Evolutionary conservation across 75 land plant species (phyloP), one percentile per base, ranked within the genome.

Genomic region (Azolla pinnata): DNA sequence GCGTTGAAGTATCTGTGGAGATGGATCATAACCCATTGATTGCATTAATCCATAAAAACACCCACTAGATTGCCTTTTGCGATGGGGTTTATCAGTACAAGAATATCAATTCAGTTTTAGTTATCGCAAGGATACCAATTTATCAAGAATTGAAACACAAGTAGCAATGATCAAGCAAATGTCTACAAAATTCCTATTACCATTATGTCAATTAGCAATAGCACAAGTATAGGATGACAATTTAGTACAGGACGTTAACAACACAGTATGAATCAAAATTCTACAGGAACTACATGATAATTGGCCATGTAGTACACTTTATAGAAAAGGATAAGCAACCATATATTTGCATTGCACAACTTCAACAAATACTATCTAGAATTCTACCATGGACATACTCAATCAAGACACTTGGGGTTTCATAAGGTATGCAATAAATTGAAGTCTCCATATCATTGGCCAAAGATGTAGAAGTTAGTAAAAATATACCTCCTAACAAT

Each of bases 361-460:
- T 46, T 4, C 49, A 46, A 46, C 10, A 3, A n/a, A 4, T 18
- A 4, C 4, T 46, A 46, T 46, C 49, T 46, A 46, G 10, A 46
- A 46, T 14, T 4, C 17, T 46, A 46, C 14, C 49, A 46, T 46
- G 49, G 17, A 18, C 49, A 46, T 46, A 2, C 17, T 17, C 2
- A 18, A 46, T 46, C 49, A 4, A 17, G 49, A 18, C 49, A 46
- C 17, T 17, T 46, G 2, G 49, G 17, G 4, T 46, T 17, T 46
- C 49, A 46, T 46, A 46, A 46, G 17, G 49, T 52, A 25, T 52
- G 25, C 29, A 25, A 52, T 4, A 52, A 46, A 14, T 1, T 52
- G 2, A 23, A 14, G 4, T 19, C 3, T 3, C 2, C 2, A 9
- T 52, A 52, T 52, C 27, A 24, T 26, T 52, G 54, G 54, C 54